Base-by-base conservation (phyloP, 2,329 filamentous ascomycete genomes). In the Thelonectria rubi region DNA sequence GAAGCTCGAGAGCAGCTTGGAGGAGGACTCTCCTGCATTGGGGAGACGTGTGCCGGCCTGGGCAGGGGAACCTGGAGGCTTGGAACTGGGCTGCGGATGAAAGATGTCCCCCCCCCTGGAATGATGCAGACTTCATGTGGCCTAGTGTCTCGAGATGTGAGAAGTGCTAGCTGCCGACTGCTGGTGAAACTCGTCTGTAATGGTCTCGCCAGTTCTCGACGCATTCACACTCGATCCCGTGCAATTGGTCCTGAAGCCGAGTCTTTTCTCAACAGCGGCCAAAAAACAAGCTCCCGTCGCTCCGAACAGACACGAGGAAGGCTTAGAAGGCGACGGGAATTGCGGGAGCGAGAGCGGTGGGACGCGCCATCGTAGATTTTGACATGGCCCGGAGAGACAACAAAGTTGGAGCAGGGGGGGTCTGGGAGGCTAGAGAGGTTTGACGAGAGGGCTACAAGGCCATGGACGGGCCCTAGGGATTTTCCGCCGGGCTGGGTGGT, bases 51-150 rank as follows among this genome's bases (percentile, higher is more conserved):
- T 32, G n/a, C 5, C 11, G 21, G 49, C 39, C 46, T 39, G 46
- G 30, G 2, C 18, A 47, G 34, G 55, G 55, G 34, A 42, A 32
- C 21, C 49, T 34, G 21, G 21, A 49, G 34, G 10, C n/a, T 49
- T 42, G 49, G 56, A 24, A 47, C 26, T 42, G n/a, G 15, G 20
- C 34, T 53, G 49, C 34, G 42, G 42, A 20, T 40, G 48, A 40
- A 48, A 11, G 34, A 37, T 37, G 34, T 10, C 26, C 46, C 46
- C 26, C 46, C 46, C 57, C 57, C 20, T 37, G 34, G 40, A 46
- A n/a, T n/a, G 14, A 8, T 21, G 21, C 46, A 30, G 39, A 14
- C 21, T 24, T 43, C 18, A 24, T 18, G 34, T 20, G 26, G 30
- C 24, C 57, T 21, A 43, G 56, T 24, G 56, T 42, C 18, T 12